These are phyloP conservation scores for Lichtheimia corymbifera DNA, from an alignment of 371 early-diverging fungal genomes.

Conservation along the genomic window DNA sequence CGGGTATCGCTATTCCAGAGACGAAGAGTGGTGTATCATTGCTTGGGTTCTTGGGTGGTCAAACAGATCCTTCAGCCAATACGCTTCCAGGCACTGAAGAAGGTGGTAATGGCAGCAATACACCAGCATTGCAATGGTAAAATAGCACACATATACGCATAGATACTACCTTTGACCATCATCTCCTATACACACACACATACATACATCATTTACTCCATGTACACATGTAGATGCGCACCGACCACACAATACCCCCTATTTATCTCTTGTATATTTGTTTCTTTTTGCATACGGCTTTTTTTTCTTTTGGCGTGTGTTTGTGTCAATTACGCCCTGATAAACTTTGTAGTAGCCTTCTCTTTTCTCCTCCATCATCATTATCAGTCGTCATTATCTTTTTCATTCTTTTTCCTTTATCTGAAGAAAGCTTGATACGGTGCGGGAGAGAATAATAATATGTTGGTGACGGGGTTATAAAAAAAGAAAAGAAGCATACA, in stretches of 20 bases:
- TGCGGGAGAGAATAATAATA: no score
- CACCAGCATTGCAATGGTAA: no score
- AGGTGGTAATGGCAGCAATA: background rate
- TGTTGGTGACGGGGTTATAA: no score
- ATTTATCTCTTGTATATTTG: background rate
- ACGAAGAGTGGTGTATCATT: background rate
- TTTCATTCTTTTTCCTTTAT: no score
- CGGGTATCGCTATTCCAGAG: background rate
- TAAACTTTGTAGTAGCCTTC: background rate
- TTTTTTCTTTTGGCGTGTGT: slow-evolving; percentile 1
- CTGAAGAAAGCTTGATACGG: no score
- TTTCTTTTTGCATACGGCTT: background rate
- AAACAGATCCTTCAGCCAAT: background rate
- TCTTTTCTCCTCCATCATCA: background rate
- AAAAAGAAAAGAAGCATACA: no score
- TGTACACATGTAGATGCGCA: no score
- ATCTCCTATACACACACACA: no score
- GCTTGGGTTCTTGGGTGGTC: slow-evolving; percentile 1
- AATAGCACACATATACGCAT: no score
- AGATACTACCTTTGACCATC: no score
- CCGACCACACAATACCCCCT: background rate
- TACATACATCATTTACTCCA: no score
- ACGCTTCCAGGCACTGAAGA: background rate
- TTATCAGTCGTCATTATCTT: no score
- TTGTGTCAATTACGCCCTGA: background rate